Evolutionary conservation across 257 asterid genomes (phyloP), one percentile per base, ranked within the genome.

Genomic region (Ligustrum vulgare): DNA sequence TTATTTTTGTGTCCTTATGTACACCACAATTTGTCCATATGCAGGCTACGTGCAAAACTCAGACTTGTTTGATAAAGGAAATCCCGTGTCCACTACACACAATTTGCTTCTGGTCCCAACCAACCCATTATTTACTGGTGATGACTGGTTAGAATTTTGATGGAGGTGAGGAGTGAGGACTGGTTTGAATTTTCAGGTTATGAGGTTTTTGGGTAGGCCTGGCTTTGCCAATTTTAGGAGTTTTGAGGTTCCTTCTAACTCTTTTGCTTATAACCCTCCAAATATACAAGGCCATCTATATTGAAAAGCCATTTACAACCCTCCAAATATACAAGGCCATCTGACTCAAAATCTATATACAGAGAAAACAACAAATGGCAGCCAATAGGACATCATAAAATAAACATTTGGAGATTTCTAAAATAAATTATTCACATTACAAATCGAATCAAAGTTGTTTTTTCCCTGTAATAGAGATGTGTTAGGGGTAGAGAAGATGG

Each of bases 31-130:
- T 77, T 89, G 94, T 70, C 99, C 99, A 75, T 80, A 95, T 2
- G 97, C 98, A 8, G 98, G 99, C 83, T 82, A 35, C 88, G 78
- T 1, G 98, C 88, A 78, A 93, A 95, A 72, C 84, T 84, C 88
- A 90, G 93, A 78, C 83, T 95, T 95, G 88, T 92, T 91, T 58
- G 99, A 90, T 73, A 86, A 74, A 73, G 96, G 93, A 79, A 86
- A 92, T 0, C 88, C 84, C 60, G 78, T 66, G 36, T 76, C 84
- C n/a, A 81, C 33, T 72, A 80, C 84, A 74, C 87, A 72, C 23
- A 71, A 75, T 72, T 54, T 65, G 72, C 51, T 74, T 54, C 72
- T 85, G 71, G 79, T 78, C 25, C 64, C 77, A 69, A 37, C 72
- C 28, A 83, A 70, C 37, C 78, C 84, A 77, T 77, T 85, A 4